These are phyloP conservation scores for Sarocladium brachiariae DNA, from an alignment of 2,329 filamentous ascomycete species.

Conservation along the genomic window DNA sequence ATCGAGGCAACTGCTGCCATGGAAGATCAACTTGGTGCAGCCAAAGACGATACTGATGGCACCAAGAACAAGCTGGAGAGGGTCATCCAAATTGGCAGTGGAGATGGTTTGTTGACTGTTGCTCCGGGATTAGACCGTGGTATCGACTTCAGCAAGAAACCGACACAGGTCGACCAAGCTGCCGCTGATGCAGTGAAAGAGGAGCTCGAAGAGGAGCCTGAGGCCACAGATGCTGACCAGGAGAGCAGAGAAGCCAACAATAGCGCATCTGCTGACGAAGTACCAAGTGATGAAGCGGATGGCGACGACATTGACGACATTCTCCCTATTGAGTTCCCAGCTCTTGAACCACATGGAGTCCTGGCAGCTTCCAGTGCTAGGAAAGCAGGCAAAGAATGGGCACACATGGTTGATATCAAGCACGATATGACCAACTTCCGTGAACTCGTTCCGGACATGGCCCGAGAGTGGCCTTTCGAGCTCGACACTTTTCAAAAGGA, in stretches of 20 bases:
- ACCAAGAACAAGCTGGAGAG: conserved; percentile 58
- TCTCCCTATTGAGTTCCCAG: conserved; percentile 86
- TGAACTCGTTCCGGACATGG: conserved; percentile 94
- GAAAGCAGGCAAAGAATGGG: conserved; percentile 82
- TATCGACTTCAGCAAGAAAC: conserved; percentile 60
- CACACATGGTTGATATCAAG: conserved; percentile 96
- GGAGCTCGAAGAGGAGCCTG: conserved; percentile 46
- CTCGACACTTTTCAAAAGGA: conserved; percentile 98
- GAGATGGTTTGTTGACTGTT: conserved; percentile 71
- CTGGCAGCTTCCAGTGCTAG: conserved; percentile 65
- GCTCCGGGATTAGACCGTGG: conserved; percentile 79
- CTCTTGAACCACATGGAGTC: conserved; percentile 75
- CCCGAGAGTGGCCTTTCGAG: conserved; percentile 92
- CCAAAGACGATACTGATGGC: conserved; percentile 34
- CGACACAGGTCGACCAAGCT: conserved; percentile 47
- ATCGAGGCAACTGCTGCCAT: conserved; percentile 79
- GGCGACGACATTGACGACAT: conserved; percentile 73
- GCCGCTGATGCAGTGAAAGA: conserved; percentile 65
- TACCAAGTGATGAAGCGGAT: conserved; percentile 34
- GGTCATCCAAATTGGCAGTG: conserved; percentile 73
- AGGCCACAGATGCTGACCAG: conserved; percentile 27
- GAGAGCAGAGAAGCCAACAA: conserved; percentile 23
- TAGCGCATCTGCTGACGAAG: conserved; percentile 19
- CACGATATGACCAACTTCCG: conserved; percentile 89
- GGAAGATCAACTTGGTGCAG: conserved; percentile 59